phyloP scores from a whole-genome alignment of 129 eudicot genomes.

The Rutidosis leptorrhynchoides region DNA sequence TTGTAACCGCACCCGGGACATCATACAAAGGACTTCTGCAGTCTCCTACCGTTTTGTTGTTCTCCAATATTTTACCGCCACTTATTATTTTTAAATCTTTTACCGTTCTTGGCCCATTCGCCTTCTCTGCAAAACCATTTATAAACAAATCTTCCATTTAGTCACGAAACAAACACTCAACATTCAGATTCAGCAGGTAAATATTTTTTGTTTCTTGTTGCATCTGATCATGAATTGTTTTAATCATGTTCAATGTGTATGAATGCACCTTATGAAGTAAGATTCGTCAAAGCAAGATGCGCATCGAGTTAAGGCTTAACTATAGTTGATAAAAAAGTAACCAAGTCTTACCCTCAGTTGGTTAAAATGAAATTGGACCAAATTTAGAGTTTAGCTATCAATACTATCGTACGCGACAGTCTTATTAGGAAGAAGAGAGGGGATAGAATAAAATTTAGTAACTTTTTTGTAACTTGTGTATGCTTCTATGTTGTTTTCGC shows the following conservation, averaged over 20 bases:
- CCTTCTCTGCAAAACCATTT: conserved; percentile 47
- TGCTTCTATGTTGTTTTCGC: not conserved
- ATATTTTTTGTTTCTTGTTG: not conserved
- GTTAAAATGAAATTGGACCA: not conserved
- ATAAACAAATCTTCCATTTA: conserved; percentile 6
- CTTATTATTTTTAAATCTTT: conserved; percentile 78
- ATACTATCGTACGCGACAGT: not conserved
- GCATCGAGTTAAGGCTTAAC: not conserved
- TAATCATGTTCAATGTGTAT: conserved; percentile 2
- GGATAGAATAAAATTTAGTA: not conserved
- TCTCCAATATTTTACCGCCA: conserved; percentile 80
- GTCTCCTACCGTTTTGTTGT: conserved; percentile 70
- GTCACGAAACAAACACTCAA: not conserved
- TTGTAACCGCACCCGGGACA: conserved; percentile 75
- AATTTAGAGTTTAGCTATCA: not conserved
- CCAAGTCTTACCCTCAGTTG: not conserved
- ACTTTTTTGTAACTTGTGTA: not conserved
- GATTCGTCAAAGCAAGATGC: not conserved
- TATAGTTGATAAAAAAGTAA: not conserved
- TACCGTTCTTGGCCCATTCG: conserved; percentile 68
- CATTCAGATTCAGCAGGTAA: not conserved
- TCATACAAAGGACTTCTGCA: conserved; percentile 74
- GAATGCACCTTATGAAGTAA: not conserved
- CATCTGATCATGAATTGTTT: not conserved
- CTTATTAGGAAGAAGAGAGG: not conserved